A percentile compares a stretch with the other conserved stretches of the same genome.
phyloP scores from a whole-genome alignment of 306 rosid species.

The Rosa rugosa region DNA sequence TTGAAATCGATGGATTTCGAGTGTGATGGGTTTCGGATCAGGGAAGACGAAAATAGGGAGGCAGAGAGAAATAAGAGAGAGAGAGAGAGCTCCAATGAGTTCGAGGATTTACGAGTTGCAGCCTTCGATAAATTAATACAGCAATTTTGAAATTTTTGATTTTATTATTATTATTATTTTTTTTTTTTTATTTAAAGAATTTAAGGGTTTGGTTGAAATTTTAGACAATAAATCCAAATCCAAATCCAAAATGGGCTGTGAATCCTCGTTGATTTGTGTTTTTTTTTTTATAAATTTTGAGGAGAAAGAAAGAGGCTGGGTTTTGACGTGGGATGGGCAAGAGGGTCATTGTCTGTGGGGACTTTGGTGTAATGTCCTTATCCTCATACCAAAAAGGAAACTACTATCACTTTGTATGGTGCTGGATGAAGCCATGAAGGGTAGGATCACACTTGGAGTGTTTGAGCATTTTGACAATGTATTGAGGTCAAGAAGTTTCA shows the following conservation, averaged over 20 bases:
- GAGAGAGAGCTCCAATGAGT: slow-evolving; percentile 19
- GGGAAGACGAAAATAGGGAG: slow-evolving; percentile 9
- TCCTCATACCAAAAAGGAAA: neutral
- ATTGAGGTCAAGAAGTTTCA: neutral
- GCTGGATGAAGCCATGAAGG: neutral
- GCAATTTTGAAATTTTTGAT: neutral
- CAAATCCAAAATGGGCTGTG: neutral
- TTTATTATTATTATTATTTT: too few species aligned
- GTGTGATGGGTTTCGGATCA: slow-evolving; percentile 45
- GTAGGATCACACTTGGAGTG: neutral
- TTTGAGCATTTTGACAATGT: neutral
- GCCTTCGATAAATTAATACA: slow-evolving; percentile 9
- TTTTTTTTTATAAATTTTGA: neutral
- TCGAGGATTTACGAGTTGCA: slow-evolving; percentile 23
- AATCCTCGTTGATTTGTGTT: neutral
- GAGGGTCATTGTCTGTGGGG: neutral
- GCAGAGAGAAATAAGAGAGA: neutral
- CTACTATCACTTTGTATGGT: slow-evolving; percentile 1
- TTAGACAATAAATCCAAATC: neutral
- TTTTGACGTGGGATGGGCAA: neutral
- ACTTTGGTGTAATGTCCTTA: neutral
- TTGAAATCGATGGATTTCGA: slow-evolving; percentile 26
- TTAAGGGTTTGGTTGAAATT: neutral
- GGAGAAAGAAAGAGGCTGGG: too few species aligned
- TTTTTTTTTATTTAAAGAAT: neutral